phyloP scores from a whole-genome alignment of 2,329 filamentous ascomycete genomes.

The Alternaria ethzedia region DNA sequence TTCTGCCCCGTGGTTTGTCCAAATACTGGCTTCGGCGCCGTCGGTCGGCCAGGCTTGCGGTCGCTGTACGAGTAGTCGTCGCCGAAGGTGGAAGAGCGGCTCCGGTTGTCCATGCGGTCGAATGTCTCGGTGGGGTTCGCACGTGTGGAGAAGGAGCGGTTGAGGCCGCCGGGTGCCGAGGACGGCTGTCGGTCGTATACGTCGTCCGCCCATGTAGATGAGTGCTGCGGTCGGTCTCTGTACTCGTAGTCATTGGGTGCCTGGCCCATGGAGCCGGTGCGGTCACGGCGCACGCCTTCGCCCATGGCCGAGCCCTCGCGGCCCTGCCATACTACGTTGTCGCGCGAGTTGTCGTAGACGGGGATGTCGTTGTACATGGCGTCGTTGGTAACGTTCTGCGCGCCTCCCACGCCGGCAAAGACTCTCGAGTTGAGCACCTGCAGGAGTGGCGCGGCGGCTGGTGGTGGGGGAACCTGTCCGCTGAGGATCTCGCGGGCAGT shows the following conservation, averaged over 20 bases:
- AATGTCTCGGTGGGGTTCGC: constrained; percentile 59
- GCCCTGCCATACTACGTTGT: constrained; percentile 85
- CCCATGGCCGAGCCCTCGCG: constrained; percentile 73
- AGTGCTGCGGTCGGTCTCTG: constrained; percentile 65
- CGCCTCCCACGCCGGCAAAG: constrained; percentile 71
- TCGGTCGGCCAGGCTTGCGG: constrained; percentile 75
- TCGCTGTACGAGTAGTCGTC: constrained; percentile 63
- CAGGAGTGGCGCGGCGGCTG: constrained; percentile 84
- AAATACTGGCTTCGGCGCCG: constrained; percentile 89
- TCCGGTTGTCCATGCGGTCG: constrained; percentile 50
- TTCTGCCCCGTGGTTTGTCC: constrained; percentile 58
- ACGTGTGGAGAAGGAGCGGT: constrained; percentile 58
- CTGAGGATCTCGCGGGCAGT: constrained; percentile 82
- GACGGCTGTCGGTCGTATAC: constrained; percentile 66
- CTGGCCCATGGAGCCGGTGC: constrained; percentile 46
- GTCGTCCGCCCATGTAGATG: constrained; percentile 78
- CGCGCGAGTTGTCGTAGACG: constrained; percentile 82
- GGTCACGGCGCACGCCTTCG: constrained; percentile 65
- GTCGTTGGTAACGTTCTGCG: constrained; percentile 18
- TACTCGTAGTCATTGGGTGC: constrained; percentile 56
- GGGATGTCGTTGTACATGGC: constrained; percentile 85
- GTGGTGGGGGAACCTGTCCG: constrained; percentile 78
- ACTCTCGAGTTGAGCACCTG: constrained; percentile 81
- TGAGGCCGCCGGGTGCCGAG: constrained; percentile 44
- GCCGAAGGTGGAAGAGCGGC: constrained; percentile 51